Conservation (phyloP, 2,329 filamentous ascomycete genomes). For the Fusarium transvaalense region DNA sequence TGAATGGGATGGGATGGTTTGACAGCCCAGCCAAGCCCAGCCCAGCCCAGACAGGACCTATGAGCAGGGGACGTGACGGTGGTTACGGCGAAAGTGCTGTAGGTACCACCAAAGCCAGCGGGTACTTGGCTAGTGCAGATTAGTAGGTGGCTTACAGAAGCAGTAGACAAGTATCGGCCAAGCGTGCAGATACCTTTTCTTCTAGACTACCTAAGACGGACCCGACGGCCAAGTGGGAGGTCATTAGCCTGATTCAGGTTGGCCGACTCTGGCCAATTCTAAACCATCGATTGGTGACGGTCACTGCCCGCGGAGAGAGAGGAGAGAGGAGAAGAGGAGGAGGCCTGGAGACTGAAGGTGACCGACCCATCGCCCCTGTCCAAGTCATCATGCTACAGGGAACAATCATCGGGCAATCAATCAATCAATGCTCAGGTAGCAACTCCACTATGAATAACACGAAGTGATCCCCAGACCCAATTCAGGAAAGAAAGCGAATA, state of each 20-base stretch:
- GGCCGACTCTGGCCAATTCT: constrained; percentile 41
- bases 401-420: background rate
- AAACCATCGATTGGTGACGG: constrained; percentile 13
- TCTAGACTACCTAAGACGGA: too few species aligned
- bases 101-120: constrained; percentile 30
- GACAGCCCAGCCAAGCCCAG: constrained; percentile 33
- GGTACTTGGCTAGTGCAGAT: constrained; percentile 34
- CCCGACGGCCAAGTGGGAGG: constrained; percentile 36
- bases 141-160: constrained; percentile 2
- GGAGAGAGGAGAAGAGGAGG: constrained; percentile 10
- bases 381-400: constrained; percentile 5
- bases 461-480: constrained; percentile 29
- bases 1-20: constrained; percentile 44
- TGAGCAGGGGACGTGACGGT: constrained; percentile 38
- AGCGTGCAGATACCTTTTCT: constrained; percentile 39
- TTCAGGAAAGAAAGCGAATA: constrained; percentile 17
- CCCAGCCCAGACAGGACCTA: constrained; percentile 28
- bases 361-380: constrained; percentile 29
- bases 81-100: constrained; percentile 36
- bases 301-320: too few species aligned
- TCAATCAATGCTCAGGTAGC: background rate
- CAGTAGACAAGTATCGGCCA: constrained; percentile 27
- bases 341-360: background rate
- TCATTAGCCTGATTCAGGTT: constrained; percentile 49
- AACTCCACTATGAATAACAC: constrained; percentile 16